phyloP scores from a whole-genome alignment of 1,284 basidiomycete species.

The Naganishia sp. region DNA sequence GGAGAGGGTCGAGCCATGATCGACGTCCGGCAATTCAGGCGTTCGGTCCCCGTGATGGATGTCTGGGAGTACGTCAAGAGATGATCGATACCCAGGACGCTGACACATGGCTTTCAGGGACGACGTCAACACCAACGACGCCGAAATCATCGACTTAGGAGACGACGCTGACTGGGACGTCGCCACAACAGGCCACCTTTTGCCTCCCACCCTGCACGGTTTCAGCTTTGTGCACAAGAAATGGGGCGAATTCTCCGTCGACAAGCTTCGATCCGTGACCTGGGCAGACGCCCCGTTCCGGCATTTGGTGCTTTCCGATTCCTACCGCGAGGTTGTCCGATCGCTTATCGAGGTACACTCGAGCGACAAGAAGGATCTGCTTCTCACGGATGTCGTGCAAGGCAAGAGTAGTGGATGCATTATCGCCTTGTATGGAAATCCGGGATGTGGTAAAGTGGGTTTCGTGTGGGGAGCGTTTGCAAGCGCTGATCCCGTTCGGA shows the following conservation, averaged over 20 bases:
- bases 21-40: constrained; percentile 17
- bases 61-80: constrained; percentile 9
- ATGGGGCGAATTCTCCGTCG: constrained; percentile 18
- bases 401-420: constrained; percentile 36
- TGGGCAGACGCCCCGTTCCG: constrained; percentile 7
- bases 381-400: constrained; percentile 34
- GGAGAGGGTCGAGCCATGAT: constrained; percentile 21
- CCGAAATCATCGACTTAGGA: constrained; percentile 16
- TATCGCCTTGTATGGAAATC: constrained; percentile 23
- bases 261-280: neutral
- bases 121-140: constrained; percentile 13
- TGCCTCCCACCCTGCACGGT: constrained; percentile 15
- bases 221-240: constrained; percentile 21
- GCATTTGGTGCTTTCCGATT: constrained; percentile 8
- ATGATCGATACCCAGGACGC: neutral
- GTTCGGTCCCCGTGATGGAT: constrained; percentile 13
- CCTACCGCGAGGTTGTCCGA: constrained; percentile 34
- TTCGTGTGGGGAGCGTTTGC: neutral
- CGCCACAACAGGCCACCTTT: constrained; percentile 5
- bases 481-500: neutral
- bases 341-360: constrained; percentile 37
- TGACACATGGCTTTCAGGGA: neutral
- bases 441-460: constrained; percentile 16
- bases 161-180: constrained; percentile 14
- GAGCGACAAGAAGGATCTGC: constrained; percentile 30